Base-by-base conservation (phyloP, 176 grass and related monocot species). In the Tuctoria greenei region DNA sequence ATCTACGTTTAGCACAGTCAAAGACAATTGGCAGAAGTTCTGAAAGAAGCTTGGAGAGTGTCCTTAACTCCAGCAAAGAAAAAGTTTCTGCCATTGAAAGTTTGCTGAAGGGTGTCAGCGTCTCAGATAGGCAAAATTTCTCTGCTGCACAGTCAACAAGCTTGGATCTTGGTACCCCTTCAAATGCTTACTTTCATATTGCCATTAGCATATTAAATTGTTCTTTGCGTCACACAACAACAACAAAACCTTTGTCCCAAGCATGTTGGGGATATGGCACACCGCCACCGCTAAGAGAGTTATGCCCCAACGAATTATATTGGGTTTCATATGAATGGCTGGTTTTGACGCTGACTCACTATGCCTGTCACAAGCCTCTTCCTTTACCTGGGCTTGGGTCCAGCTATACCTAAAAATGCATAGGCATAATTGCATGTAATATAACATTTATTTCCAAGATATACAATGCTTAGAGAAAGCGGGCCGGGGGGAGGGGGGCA, bases 51-150 rank as follows among this genome's bases (percentile, higher is more conserved):
- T 81, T 99, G 21, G 91, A 99, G 74, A 99, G 89, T 71, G 80
- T 99, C 71, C 91, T 99, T 81, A 89, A 81, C 70, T 87, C 95
- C 10, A 99, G 95, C 85, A 94, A 99, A 83, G 89, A 99, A 82
- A 99, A 99, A 78, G 91, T 99, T 61, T 95, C 95, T 40, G 95
- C 95, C 66, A 99, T 99, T 86, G 95, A 99, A 83, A 92, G 95
- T 86, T 88, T 99, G 75, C 81, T 99, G 87, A 99, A 92, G 86
- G 95, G 95, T 79, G 87, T 61, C 61, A 88, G 35, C 78, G 61
- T 90, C 64, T 88, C 87, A 54, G 86, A 79, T 74, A 85, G 93
- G 72, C 88, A 93, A 75, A 99, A 86, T 84, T 90, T 92, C 79
- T 79, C 87, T 64, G 49, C 62, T 81, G 77, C 86, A 43, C 82